Evolutionary conservation across 2,329 filamentous ascomycete species (phyloP).

Genomic region (Fusarium compactum): DNA sequence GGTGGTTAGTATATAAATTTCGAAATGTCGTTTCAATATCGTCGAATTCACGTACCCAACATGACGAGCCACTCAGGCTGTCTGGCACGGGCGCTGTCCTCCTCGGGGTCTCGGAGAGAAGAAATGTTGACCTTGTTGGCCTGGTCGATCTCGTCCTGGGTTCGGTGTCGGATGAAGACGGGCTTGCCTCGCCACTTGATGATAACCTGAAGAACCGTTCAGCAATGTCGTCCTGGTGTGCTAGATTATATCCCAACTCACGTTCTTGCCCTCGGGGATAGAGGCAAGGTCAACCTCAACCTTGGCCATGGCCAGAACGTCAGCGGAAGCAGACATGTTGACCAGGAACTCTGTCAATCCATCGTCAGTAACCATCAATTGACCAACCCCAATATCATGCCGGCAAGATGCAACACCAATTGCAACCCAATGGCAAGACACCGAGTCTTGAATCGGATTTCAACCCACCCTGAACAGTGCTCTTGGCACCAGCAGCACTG

Average conservation of each 20-base stretch:
- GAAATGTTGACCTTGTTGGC: conserved; percentile 89
- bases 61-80: conserved; percentile 99
- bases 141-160: conserved; percentile 90
- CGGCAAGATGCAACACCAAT: conserved; percentile 38
- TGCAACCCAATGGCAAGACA: conserved; percentile 48
- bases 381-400: conserved; percentile 22
- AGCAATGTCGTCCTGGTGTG: conserved; percentile 6
- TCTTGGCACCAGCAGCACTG: conserved; percentile 94
- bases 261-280: conserved; percentile 99
- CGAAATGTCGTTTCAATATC: background rate
- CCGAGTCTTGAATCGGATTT: conserved; percentile 5
- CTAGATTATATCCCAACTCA: conserved; percentile 60
- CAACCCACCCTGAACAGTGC: conserved; percentile 93
- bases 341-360: conserved; percentile 87
- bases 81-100: conserved; percentile 93
- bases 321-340: conserved; percentile 99
- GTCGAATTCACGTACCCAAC: conserved; percentile 74
- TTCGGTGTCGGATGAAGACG: conserved; percentile 99
- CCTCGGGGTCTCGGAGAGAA: conserved; percentile 88
- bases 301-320: conserved; percentile 99
- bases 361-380: conserved; percentile 49
- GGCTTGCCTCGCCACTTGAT: conserved; percentile 99
- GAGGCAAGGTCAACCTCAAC: conserved; percentile 93
- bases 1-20: conserved; percentile 25
- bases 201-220: conserved; percentile 74